Evolutionary conservation across 495 filamentous ascomycete species (phyloP), one percentile per base, ranked within the genome.

Genomic region (Friedmanniomyces simplex): DNA sequence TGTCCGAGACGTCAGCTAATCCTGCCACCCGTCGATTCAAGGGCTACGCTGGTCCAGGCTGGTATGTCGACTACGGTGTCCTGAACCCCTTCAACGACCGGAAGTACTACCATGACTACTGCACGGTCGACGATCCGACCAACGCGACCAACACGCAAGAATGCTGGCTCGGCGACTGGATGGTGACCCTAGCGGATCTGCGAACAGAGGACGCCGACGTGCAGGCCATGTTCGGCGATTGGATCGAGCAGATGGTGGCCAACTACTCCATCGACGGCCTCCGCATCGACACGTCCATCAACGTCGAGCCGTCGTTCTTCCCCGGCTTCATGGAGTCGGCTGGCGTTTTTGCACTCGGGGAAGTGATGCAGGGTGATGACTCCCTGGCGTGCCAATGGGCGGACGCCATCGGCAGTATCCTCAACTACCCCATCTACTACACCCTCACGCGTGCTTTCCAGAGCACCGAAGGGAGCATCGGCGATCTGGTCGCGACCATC

Each of bases 251-350:
- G 12, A 68, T 89, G 0, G 78, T 89, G 1, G 71, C 73, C 0
- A 84, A 82, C 50, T 93, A 90, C 66, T 76, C 75, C 39, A 83
- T 93, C 57, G 88, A 93, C 59, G 88, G 68, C 2, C 75, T 91
- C 39, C 80, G 87, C 25, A 72, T 90, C 26, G 87, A 90, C 65
- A 86, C 82, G 1, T 83, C 81, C 34, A 81, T 79, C 60, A 79
- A 89, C 57, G 81, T 87, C 34, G 77, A 86, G 60, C 77, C 79
- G 46, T 75, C 75, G 41, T 89, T 88, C 71, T 89, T 81, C 75
- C 68, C 79, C 0, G 74, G 66, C 7, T 89, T 84, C 63, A 73
- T 73, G 32, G 60, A 70, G n/a, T 81, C 84, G 37, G 82, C 84
- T 0, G 84, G 84, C 16, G 83, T 88, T 1, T 87, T 84, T 66